Evolutionary conservation across 139 green algal genomes (phyloP), one percentile per base, ranked within the genome.

Genomic region (Diplosphaera chodatii): DNA sequence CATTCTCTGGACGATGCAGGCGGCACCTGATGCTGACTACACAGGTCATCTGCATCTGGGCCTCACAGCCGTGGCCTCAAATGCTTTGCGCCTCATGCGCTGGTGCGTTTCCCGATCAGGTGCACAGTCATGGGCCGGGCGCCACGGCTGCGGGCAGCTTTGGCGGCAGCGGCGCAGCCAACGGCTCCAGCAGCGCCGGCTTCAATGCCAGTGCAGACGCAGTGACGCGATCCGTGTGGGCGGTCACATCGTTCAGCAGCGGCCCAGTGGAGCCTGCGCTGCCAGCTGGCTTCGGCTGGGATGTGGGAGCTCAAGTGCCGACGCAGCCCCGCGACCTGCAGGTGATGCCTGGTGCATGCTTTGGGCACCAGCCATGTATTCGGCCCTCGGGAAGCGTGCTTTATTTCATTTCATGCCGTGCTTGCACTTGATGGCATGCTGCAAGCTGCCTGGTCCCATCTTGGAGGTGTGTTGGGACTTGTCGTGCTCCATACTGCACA

Each of bases 41-140:
- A 48, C 37, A 48, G 10, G 37, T 48, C n/a, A n/a, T n/a, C n/a
- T n/a, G n/a, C n/a, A n/a, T n/a, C n/a, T n/a, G n/a, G n/a, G n/a
- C n/a, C n/a, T n/a, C n/a, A n/a, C n/a, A n/a, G n/a, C n/a, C n/a
- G n/a, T n/a, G n/a, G n/a, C n/a, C n/a, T n/a, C n/a, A n/a, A n/a
- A n/a, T n/a, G n/a, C n/a, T n/a, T n/a, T n/a, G n/a, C n/a, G n/a
- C n/a, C n/a, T n/a, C n/a, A n/a, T n/a, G n/a, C n/a, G n/a, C n/a
- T n/a, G n/a, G n/a, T n/a, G n/a, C n/a, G n/a, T n/a, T n/a, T n/a
- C n/a, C n/a, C n/a, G n/a, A 73, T 31, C 73, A 78, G 25, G 34
- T 82, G 22, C 78, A 83, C 48, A 59, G 48, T 69, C 78, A 83
- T 48, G 48, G 78, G 22, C 75, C 78, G 31, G 59, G 65, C 55